Evolutionary conservation across 2,329 filamentous ascomycete genomes (phyloP).

Genomic region (Curvularia eragrostidis): DNA sequence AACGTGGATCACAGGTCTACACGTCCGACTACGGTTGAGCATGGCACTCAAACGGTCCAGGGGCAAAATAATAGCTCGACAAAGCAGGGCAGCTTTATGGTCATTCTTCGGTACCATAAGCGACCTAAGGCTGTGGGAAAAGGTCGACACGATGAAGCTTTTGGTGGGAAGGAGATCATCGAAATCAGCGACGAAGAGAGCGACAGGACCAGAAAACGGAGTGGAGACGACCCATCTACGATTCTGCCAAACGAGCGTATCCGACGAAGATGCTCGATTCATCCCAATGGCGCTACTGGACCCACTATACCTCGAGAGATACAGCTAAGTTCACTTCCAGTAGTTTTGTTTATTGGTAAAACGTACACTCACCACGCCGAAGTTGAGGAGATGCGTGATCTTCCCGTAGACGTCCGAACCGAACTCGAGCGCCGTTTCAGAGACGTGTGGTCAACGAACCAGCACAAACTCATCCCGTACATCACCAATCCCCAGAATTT

Average conservation of each 20-base stretch:
- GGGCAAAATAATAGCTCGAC: background rate
- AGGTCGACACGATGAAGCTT: too few species aligned
- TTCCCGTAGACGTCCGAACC: background rate
- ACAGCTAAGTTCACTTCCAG: background rate
- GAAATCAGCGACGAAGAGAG: background rate
- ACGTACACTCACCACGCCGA: too few species aligned
- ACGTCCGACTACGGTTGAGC: background rate
- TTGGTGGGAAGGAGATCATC: too few species aligned
- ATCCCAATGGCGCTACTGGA: background rate
- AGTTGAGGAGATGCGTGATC: background rate
- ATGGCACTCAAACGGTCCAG: too few species aligned
- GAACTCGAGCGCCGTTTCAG: background rate
- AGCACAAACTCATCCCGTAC: background rate
- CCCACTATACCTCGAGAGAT: background rate
- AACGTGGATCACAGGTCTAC: background rate
- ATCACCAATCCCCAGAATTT: background rate
- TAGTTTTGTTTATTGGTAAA: background rate
- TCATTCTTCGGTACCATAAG: background rate
- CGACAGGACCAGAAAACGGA: too few species aligned
- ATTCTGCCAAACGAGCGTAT: background rate
- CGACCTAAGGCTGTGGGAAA: background rate
- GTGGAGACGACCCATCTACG: background rate
- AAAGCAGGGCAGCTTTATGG: background rate
- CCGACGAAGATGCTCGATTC: background rate
- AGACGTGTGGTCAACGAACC: background rate